A percentile compares a stretch with the other conserved stretches of the same genome.
These are phyloP conservation scores for Diaporthe ilicicola DNA, from an alignment of 2,329 filamentous ascomycete species.

Conservation along the genomic window DNA sequence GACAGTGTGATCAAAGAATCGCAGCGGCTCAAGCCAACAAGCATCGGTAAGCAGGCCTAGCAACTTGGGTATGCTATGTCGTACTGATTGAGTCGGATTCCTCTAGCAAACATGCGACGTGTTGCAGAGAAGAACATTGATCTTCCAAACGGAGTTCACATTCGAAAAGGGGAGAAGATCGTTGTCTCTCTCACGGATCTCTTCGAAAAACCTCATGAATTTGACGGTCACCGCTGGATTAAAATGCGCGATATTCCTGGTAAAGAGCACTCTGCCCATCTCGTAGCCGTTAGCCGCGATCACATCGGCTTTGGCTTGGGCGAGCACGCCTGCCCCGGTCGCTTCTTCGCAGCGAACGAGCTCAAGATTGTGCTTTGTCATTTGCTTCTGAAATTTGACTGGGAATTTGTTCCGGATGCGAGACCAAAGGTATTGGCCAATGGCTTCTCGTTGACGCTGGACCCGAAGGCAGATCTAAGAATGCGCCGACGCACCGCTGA, in stretches of 20 bases:
- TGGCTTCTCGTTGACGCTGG: background rate
- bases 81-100: background rate
- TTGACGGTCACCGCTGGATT: background rate
- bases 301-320: slow-evolving; percentile 43
- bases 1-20: slow-evolving; percentile 53
- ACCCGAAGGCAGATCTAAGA: background rate
- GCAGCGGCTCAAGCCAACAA: slow-evolving; percentile 42
- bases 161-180: slow-evolving; percentile 36
- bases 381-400: slow-evolving; percentile 23
- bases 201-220: background rate
- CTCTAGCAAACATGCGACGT: slow-evolving; percentile 31
- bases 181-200: slow-evolving; percentile 35
- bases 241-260: slow-evolving; percentile 17
- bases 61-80: background rate
- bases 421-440: background rate
- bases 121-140: slow-evolving; percentile 30
- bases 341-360: slow-evolving; percentile 45
- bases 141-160: slow-evolving; percentile 36
- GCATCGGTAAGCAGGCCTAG: slow-evolving; percentile 30
- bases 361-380: slow-evolving; percentile 38
- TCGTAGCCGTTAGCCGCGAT: slow-evolving; percentile 39
- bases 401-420: background rate
- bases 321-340: slow-evolving; percentile 44
- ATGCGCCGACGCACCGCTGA: background rate
- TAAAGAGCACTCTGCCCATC: slow-evolving; percentile 3